A percentile compares a stretch with the other conserved stretches of the same genome.
Conservation (phyloP, 805 yeast species). For the Candida nonsorbophila region DNA sequence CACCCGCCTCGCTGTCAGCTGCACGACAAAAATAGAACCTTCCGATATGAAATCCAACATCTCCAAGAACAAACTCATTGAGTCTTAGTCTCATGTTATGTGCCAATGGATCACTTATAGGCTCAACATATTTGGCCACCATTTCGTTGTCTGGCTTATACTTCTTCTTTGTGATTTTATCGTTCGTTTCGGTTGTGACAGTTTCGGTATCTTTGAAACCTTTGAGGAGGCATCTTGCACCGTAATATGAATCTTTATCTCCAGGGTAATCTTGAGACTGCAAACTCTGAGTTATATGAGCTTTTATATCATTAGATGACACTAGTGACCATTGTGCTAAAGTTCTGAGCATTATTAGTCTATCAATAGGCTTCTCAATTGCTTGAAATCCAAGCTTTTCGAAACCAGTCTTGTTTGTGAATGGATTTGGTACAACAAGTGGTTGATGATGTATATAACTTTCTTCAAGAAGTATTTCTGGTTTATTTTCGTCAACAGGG, state of each 20-base stretch:
- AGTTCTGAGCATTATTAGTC: conserved; percentile 31
- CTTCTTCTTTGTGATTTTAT: conserved; percentile 22
- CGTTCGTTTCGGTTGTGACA: conserved; percentile 25
- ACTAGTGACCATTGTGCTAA: conserved; percentile 33
- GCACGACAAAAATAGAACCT: conserved; percentile 33
- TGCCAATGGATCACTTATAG: conserved; percentile 29
- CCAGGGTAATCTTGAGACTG: conserved; percentile 31
- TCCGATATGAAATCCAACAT: conserved; percentile 35
- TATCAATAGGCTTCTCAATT: conserved; percentile 22
- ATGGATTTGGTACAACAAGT: conserved; percentile 11
- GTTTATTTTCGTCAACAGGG: conserved; percentile 6
- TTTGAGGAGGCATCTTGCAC: conserved; percentile 25
- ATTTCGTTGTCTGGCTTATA: conserved; percentile 12
- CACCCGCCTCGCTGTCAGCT: conserved; percentile 30
- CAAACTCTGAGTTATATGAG: conserved; percentile 16
- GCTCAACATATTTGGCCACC: conserved; percentile 27
- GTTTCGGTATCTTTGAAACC: conserved; percentile 29
- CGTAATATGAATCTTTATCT: conserved; percentile 33
- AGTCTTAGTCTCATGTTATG: conserved; percentile 29
- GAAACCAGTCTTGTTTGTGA: conserved; percentile 17
- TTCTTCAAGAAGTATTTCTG: conserved; percentile 7
- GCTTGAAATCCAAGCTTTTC: conserved; percentile 29
- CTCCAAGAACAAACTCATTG: conserved; percentile 33
- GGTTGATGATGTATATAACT: conserved; percentile 5
- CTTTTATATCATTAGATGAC: conserved; percentile 23